Conservation (phyloP, 2,329 filamentous ascomycete genomes). For the Acrodontium crateriforme region DNA sequence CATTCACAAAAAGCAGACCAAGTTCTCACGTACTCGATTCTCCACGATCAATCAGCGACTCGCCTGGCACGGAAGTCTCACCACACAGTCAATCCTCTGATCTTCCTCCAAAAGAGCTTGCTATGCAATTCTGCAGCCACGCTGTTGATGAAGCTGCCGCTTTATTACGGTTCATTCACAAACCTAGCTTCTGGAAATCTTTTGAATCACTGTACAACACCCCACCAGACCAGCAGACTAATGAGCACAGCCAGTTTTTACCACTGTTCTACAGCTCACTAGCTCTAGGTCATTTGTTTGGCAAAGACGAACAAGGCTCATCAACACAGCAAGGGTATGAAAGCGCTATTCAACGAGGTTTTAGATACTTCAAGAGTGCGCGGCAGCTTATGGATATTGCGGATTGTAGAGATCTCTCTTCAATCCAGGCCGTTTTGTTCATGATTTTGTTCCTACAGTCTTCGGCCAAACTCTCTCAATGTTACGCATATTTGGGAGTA, state of each 20-base stretch:
- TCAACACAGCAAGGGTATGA: constrained; percentile 30
- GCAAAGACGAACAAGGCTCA: constrained; percentile 24
- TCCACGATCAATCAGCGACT: constrained; percentile 43
- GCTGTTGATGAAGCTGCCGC: constrained; percentile 49
- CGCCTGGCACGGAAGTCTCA: constrained; percentile 44
- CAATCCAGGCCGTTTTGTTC: constrained; percentile 38
- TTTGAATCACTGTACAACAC: constrained; percentile 67
- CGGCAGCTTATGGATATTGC: constrained; percentile 38
- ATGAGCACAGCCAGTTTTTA: constrained; percentile 33
- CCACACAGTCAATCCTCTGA: constrained; percentile 40
- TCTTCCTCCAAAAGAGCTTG: constrained; percentile 51
- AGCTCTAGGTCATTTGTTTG: constrained; percentile 34
- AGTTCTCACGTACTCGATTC: constrained; percentile 53
- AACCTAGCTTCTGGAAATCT: constrained; percentile 65
- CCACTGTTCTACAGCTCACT: constrained; percentile 35
- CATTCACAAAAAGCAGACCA: constrained; percentile 42
- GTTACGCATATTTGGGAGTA: constrained; percentile 39
- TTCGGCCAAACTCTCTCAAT: constrained; percentile 38
- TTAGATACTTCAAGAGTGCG: constrained; percentile 35
- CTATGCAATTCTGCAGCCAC: constrained; percentile 42
- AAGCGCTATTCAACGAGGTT: constrained; percentile 34
- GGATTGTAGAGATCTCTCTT: constrained; percentile 37
- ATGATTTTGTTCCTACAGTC: constrained; percentile 41
- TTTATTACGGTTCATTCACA: constrained; percentile 60
- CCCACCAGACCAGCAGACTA: constrained; percentile 34